phyloP scores from a whole-genome alignment of 2,329 filamentous ascomycete species.

The Fusarium bulbicola region DNA sequence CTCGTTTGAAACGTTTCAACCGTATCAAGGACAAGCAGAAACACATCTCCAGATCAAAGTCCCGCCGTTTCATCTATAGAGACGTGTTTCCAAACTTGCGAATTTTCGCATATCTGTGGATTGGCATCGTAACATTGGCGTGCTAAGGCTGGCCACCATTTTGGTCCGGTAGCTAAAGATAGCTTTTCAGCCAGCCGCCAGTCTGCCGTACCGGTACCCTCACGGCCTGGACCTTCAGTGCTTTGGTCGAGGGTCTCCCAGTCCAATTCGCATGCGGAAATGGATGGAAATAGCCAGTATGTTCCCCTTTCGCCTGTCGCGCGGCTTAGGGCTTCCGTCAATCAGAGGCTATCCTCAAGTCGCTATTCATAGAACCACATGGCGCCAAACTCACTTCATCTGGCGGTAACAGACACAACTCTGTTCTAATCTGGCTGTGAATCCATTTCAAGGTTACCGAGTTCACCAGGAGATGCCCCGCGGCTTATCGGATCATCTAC shows the following conservation, averaged over 20 bases:
- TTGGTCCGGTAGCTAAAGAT: conserved; percentile 25
- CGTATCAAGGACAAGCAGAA: background rate
- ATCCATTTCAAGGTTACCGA: background rate
- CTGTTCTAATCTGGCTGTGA: background rate
- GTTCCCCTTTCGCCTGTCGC: background rate
- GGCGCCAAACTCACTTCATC: background rate
- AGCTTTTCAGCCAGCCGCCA: conserved; percentile 1
- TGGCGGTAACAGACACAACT: background rate
- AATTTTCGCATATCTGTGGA: background rate
- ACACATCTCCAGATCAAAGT: background rate
- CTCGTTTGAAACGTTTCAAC: background rate
- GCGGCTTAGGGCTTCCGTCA: background rate
- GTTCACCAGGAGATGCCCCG: background rate
- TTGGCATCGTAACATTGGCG: conserved; percentile 1
- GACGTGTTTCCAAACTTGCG: conserved; percentile 2
- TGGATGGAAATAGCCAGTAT: background rate
- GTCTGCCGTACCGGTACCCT: background rate
- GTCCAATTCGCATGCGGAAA: background rate
- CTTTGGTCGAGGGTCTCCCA: background rate
- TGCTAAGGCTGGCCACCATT: background rate
- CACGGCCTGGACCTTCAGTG: background rate
- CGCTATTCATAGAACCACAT: conserved; percentile 6
- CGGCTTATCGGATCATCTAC: background rate
- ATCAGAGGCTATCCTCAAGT: background rate
- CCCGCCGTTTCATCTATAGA: background rate